Evolutionary conservation across 2,329 filamentous ascomycete genomes (phyloP), one percentile per base, ranked within the genome.

Genomic region (Elsinoe necatrix): DNA sequence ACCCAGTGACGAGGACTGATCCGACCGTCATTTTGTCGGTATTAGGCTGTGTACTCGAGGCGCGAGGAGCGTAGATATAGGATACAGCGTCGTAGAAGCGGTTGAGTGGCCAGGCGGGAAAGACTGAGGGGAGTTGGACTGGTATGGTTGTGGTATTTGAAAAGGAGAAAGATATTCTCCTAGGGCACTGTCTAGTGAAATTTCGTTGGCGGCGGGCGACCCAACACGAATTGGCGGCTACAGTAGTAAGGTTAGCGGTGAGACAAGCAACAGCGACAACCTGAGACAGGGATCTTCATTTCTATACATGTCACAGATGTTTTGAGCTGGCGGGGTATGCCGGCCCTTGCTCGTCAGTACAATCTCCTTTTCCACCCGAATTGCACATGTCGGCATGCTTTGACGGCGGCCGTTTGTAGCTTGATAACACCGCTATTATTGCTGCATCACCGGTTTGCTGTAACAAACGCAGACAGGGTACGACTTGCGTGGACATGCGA

Each of bases 1-100:
- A 95, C 91, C 91, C 91, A 67, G 91, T 91, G 70, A 96, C 84
- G 68, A 96, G 82, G 69, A 95, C 89, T 61, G 90, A 93, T 77
- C 89, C 89, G 64, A 87, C 80, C 71, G 85, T 75, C 89, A 95
- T 95, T 56, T 34, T 63, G 54, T 11, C 8, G 6, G 51, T 41
- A 61, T 21, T 55, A 18, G 14, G 14, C 37, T 20, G n/a, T 18
- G 11, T 7, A 52, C 31, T 16, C 20, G 31, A 20, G 45, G 9
- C 27, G 45, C 45, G 14, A 18, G 45, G 31, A 25, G n/a, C 20
- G 29, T 16, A 20, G n/a, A 52, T 20, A 18, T 37, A 37, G 11
- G 16, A 21, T 29, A 52, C 20, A 11, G 48, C 48, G 48, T 34
- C 11, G 48, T 37, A 52, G 29, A 52, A 11, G 16, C 29, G 31